Evolutionary conservation across 2,329 filamentous ascomycete genomes (phyloP).

Genomic region (Aspergillus versicolor): DNA sequence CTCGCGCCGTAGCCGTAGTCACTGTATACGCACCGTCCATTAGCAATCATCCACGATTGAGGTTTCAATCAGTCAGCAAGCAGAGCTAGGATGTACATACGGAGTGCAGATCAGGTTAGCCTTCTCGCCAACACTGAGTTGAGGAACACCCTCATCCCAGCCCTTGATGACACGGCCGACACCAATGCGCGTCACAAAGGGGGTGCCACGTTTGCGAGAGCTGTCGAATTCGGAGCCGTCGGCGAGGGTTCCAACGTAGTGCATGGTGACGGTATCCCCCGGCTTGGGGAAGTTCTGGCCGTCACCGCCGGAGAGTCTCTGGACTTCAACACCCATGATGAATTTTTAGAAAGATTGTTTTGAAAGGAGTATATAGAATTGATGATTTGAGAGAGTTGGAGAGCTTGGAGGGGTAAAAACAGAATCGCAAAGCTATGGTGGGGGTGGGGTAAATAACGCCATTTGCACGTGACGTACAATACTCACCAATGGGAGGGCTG

Average conservation of each 20-base stretch:
- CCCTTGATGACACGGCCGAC: constrained; percentile 81
- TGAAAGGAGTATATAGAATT: neutral
- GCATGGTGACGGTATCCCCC: constrained; percentile 77
- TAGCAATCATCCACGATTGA: neutral
- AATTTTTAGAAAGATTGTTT: neutral
- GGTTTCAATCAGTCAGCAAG: neutral
- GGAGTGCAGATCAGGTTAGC: constrained; percentile 77
- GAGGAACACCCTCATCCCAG: constrained; percentile 80
- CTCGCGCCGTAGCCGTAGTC: constrained; percentile 42
- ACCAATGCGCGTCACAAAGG: constrained; percentile 78
- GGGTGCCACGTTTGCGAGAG: constrained; percentile 64
- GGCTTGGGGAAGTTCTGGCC: constrained; percentile 58
- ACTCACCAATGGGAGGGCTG: neutral
- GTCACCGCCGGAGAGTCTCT: constrained; percentile 60
- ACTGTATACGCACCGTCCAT: constrained; percentile 19
- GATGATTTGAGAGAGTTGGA: neutral
- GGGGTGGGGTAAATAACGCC: constrained; percentile 5
- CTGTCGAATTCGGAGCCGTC: constrained; percentile 73
- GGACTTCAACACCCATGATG: constrained; percentile 73
- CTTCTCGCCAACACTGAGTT: constrained; percentile 91
- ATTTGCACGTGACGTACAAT: neutral
- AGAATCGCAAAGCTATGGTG: neutral
- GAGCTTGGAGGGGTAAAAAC: constrained; percentile 3
- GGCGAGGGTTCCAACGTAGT: constrained; percentile 83
- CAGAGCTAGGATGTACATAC: constrained; percentile 48